Evolutionary conservation across 2,329 filamentous ascomycete genomes (phyloP).

Genomic region (Fusarium mangiferae): DNA sequence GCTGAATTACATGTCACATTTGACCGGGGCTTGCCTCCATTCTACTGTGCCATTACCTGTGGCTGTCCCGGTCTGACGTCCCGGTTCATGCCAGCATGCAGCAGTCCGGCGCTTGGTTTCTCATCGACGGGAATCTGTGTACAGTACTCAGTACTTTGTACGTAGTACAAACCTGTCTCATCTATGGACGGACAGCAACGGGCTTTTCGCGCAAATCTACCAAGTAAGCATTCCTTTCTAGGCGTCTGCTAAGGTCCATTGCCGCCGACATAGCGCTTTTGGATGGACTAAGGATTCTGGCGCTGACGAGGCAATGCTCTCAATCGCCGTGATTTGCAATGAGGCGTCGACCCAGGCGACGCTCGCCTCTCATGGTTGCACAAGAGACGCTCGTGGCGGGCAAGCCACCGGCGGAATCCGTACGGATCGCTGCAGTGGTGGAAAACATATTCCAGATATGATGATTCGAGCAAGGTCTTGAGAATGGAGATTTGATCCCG

Average conservation of each 20-base stretch:
- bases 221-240: constrained; percentile 19
- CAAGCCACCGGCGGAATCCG: constrained; percentile 29
- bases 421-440: constrained; percentile 10
- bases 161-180: constrained; percentile 12
- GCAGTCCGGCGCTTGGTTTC: constrained; percentile 17
- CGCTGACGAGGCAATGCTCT: constrained; percentile 22
- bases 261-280: constrained; percentile 7
- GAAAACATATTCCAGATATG: constrained; percentile 17
- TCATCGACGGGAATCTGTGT: constrained; percentile 2
- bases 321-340: constrained; percentile 22
- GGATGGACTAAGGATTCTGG: constrained; percentile 18
- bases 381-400: constrained; percentile 26
- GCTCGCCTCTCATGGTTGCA: constrained; percentile 30
- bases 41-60: background rate
- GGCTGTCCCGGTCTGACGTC: constrained; percentile 3
- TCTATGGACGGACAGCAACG: constrained; percentile 1
- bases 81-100: constrained; percentile 16
- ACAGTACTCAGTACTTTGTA: background rate
- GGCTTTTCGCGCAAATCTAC: background rate
- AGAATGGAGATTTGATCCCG: constrained; percentile 4
- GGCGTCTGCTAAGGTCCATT: background rate
- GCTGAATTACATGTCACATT: background rate
- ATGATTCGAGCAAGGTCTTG: constrained; percentile 6
- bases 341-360: constrained; percentile 30
- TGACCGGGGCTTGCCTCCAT: background rate